phyloP scores from a whole-genome alignment of 345 rosid species.

The Arabis hirsuta region DNA sequence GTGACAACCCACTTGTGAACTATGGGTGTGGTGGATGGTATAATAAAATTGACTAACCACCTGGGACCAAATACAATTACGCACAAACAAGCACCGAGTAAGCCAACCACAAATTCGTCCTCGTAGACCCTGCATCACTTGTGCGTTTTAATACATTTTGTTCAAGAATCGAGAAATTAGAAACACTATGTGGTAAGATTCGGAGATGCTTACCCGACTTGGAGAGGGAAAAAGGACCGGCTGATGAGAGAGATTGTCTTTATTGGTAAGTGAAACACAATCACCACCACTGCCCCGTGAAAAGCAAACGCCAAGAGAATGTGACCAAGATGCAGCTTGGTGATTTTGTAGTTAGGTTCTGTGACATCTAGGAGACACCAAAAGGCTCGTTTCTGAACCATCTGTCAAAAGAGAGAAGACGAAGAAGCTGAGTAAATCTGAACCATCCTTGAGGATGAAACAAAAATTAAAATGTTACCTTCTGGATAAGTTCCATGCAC shows the following conservation, averaged over 20 bases:
- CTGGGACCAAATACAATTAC: constrained; percentile 3
- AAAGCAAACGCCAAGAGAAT: constrained; percentile 23
- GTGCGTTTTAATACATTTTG: not conserved
- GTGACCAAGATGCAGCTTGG: constrained; percentile 17
- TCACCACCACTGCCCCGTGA: constrained; percentile 23
- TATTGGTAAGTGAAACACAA: constrained; percentile 33
- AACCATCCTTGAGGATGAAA: constrained; percentile 1
- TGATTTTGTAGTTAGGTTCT: constrained; percentile 19
- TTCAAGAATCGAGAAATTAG: not conserved
- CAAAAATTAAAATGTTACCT: constrained; percentile 22
- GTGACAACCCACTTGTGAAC: constrained; percentile 28
- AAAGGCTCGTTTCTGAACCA: constrained; percentile 30
- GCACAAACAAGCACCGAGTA: constrained; percentile 14
- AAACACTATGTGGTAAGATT: not conserved
- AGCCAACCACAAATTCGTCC: not conserved
- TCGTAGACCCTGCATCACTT: constrained; percentile 17
- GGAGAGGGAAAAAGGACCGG: constrained; percentile 34
- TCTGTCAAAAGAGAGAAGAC: constrained; percentile 14
- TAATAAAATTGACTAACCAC: constrained; percentile 18
- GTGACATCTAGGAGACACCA: constrained; percentile 30
- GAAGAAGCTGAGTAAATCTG: not conserved
- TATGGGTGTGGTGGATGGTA: constrained; percentile 22
- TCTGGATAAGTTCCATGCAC: constrained; percentile 25
- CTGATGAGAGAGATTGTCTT: constrained; percentile 5
- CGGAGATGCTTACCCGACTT: constrained; percentile 2